Evolutionary conservation across 352 stramenopile species (phyloP).

Genomic region (Pythium folliculosum): DNA sequence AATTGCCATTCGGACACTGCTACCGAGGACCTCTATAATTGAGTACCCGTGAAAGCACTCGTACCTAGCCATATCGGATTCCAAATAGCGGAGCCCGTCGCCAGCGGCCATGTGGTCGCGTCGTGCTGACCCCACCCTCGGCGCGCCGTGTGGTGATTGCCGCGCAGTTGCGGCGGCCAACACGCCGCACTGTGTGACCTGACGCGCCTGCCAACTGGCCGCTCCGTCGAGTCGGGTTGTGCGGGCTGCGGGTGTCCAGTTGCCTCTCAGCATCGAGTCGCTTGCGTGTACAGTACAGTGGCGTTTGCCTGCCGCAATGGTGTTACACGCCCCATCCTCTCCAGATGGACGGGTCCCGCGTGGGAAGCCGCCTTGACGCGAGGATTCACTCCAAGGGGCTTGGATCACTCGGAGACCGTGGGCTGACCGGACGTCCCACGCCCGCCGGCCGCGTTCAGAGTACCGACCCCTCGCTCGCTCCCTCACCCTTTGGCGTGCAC

Average conservation of each 20-base stretch:
- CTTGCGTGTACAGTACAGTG: slow-evolving; percentile 2
- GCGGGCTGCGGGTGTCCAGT: not conserved
- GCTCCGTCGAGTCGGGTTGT: not conserved
- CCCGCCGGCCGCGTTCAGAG: not conserved
- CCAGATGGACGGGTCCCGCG: slow-evolving; percentile 12
- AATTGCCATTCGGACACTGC: not conserved
- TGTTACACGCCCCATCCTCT: slow-evolving; percentile 11
- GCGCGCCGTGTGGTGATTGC: not conserved
- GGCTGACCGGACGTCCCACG: slow-evolving; percentile 2
- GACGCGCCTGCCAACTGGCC: not conserved
- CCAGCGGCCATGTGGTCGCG: not conserved
- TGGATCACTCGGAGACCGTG: not conserved
- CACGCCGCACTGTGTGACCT: not conserved
- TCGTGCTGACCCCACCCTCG: not conserved
- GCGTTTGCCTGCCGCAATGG: no score
- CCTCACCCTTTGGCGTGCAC: no score
- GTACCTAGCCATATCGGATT: not conserved
- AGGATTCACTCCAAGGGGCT: not conserved
- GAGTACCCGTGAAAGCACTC: not conserved
- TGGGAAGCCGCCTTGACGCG: not conserved
- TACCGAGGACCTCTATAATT: not conserved
- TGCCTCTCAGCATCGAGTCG: slow-evolving; percentile 4
- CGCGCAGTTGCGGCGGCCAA: not conserved
- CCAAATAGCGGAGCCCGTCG: not conserved
- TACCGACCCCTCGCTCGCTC: no score